Conservation (phyloP, 805 yeast genomes). For the Candida vartiovaarae region DNA sequence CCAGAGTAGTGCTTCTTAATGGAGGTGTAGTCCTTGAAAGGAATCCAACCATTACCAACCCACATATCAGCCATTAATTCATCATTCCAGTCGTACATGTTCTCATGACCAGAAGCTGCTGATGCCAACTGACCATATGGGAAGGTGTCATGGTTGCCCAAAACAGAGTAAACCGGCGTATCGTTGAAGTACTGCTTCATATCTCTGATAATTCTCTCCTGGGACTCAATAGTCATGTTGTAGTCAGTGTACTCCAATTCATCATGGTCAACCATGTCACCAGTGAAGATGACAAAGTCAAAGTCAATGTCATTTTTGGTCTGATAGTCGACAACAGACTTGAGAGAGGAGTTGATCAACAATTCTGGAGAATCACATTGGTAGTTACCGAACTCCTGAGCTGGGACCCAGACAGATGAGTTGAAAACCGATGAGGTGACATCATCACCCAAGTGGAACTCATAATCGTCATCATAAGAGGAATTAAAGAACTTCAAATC, state of each 20-base stretch:
- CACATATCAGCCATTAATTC: constrained; percentile 43
- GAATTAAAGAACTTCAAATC: constrained; percentile 25
- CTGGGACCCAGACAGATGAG: constrained; percentile 40
- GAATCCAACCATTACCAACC: constrained; percentile 39
- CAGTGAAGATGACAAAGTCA: constrained; percentile 64
- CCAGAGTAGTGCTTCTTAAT: constrained; percentile 49
- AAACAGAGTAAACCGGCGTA: constrained; percentile 51
- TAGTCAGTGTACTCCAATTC: constrained; percentile 39
- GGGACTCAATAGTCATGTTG: constrained; percentile 45
- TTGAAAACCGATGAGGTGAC: constrained; percentile 25
- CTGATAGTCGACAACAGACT: constrained; percentile 32
- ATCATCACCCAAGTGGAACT: constrained; percentile 28
- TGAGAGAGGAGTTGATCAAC: constrained; percentile 51
- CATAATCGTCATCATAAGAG: constrained; percentile 23
- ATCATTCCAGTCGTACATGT: constrained; percentile 39
- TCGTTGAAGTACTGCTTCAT: constrained; percentile 43
- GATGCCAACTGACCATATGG: constrained; percentile 67
- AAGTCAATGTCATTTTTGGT: constrained; percentile 30
- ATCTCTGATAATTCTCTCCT: constrained; percentile 41
- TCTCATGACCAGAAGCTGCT: constrained; percentile 33
- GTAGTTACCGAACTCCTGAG: constrained; percentile 55
- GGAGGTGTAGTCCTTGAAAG: constrained; percentile 10
- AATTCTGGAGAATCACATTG: constrained; percentile 61
- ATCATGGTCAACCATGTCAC: constrained; percentile 69
- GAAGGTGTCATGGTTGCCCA: constrained; percentile 69